phyloP scores from a whole-genome alignment of 2,329 filamentous ascomycete genomes.

The Fusarium phyllophilum region DNA sequence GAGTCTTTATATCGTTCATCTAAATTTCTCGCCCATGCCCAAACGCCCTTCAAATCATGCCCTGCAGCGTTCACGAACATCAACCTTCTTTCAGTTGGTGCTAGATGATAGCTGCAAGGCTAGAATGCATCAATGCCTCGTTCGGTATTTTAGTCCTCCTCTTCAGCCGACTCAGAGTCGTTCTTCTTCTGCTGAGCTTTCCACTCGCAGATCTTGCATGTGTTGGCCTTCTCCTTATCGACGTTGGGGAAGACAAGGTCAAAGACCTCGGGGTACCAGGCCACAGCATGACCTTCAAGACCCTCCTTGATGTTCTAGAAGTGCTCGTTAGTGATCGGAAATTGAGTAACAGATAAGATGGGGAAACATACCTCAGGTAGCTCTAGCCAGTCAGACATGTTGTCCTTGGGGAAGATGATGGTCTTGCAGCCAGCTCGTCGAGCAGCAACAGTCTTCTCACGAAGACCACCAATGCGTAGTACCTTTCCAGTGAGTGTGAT shows the following conservation, averaged over 20 bases:
- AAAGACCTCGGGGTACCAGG: constrained; percentile 96
- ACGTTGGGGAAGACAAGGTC: constrained; percentile 87
- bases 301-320: constrained; percentile 95
- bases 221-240: constrained; percentile 77
- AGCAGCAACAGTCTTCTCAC: constrained; percentile 97
- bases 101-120: neutral
- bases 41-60: constrained; percentile 43
- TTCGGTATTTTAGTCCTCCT: constrained; percentile 47
- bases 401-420: constrained; percentile 95
- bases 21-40: constrained; percentile 43
- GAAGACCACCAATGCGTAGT: constrained; percentile 88
- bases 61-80: constrained; percentile 4
- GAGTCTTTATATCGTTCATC: constrained; percentile 47
- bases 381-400: constrained; percentile 96
- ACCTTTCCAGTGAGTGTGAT: constrained; percentile 97
- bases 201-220: constrained; percentile 71
- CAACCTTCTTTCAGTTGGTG: neutral
- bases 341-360: neutral
- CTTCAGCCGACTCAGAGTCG: constrained; percentile 49
- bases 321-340: constrained; percentile 11
- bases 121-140: constrained; percentile 3
- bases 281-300: constrained; percentile 88
- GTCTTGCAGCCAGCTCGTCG: constrained; percentile 90
- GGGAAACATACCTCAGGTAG: constrained; percentile 84
- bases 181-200: constrained; percentile 59